Evolutionary conservation across 148 eudicot genomes (phyloP), one percentile per base, ranked within the genome.

Genomic region (Vaccinium macrocarpon): DNA sequence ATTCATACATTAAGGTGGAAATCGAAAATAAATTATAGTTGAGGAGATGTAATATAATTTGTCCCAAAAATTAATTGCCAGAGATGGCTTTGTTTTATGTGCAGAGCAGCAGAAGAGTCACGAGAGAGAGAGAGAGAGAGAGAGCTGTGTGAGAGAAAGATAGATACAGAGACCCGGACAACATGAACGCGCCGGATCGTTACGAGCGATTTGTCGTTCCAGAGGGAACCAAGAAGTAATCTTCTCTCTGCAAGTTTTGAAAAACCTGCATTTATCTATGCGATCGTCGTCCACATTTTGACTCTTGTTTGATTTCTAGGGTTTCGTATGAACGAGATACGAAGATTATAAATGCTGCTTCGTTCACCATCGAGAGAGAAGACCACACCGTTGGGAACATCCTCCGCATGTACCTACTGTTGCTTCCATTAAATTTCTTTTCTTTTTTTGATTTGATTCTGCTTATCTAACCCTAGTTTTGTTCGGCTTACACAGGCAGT

Each of bases 131-230:
- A n/a, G 68, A 21, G 68, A n/a, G 18, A 12, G 73, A 11, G 70
- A n/a, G 70, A n/a, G 29, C 13, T 25, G 29, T 12, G 73, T 0
- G 42, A 79, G 74, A 42, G n/a, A 49, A 6, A 27, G 51, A 14
- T 82, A 16, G 57, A 42, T 42, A 80, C n/a, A 6, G 82, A 80
- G 57, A 85, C 21, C 80, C 62, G 46, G 59, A 81, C 8, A 82
- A 50, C 25, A 93, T 97, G 99, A 97, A 97, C 61, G 99, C 99
- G 16, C 99, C 99, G 5, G 99, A 97, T 78, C 98, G 99, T 79
- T 97, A 97, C 87, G 99, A 97, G 91, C 86, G 99, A 80, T 97
- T 97, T 87, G 99, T 97, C 78, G 99, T 97, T 77, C 99, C 99
- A 0, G 99, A 97, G 85, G 99, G 99, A 81, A 93, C 93, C 52